Evolutionary conservation across 257 asterid genomes (phyloP).

Genomic region (Nicotiana paniculata): DNA sequence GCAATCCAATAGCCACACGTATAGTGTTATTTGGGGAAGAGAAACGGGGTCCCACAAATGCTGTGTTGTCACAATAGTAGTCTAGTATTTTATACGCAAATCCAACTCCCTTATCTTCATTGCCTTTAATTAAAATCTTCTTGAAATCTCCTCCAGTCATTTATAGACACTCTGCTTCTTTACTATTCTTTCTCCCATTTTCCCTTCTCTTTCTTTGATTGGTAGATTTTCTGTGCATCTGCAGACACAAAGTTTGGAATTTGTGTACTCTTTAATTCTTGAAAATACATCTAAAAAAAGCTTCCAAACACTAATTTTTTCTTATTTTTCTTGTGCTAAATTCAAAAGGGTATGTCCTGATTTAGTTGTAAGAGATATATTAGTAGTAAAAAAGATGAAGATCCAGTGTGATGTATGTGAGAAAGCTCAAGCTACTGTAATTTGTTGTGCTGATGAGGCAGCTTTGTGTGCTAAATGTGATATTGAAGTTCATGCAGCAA

Average conservation of each 20-base stretch:
- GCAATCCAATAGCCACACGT: constrained; percentile 38
- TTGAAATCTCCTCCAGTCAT: constrained; percentile 6
- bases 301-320: background rate
- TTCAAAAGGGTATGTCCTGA: background rate
- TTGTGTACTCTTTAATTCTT: background rate
- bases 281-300: background rate
- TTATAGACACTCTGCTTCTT: background rate
- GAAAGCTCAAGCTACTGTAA: constrained; percentile 88
- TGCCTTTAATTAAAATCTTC: no score
- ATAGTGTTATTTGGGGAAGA: no score
- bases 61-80: constrained; percentile 25
- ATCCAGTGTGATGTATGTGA: constrained; percentile 98
- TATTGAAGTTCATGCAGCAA: constrained; percentile 86
- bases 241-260: background rate
- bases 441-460: constrained; percentile 98
- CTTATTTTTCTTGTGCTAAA: background rate
- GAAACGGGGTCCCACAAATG: constrained; percentile 7
- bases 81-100: constrained; percentile 36
- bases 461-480: constrained; percentile 85
- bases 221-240: background rate
- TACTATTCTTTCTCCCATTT: background rate
- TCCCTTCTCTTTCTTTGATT: background rate
- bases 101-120: constrained; percentile 9
- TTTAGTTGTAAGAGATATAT: no score
- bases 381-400: constrained; percentile 46